Evolutionary conservation across 176 grass and related monocot genomes (phyloP).

Genomic region (Canna indica): DNA sequence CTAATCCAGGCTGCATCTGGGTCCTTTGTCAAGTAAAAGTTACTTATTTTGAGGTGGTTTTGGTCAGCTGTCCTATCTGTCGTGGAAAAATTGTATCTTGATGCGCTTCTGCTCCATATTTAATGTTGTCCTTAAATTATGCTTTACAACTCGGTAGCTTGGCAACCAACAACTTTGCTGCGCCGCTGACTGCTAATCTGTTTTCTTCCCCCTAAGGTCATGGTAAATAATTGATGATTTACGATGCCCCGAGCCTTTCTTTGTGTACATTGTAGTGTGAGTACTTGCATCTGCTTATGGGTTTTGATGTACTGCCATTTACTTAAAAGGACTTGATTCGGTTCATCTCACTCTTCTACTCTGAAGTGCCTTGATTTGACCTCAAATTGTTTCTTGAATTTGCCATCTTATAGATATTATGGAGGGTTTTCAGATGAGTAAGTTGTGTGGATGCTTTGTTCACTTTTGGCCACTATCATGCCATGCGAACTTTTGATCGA

Average conservation of each 20-base stretch:
- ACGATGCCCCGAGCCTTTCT: not conserved
- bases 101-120: not conserved
- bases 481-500: not conserved
- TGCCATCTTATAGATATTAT: not conserved
- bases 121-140: not conserved
- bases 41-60: not conserved
- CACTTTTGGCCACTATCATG: not conserved
- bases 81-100: not conserved
- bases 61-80: not conserved
- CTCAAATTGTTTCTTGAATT: not conserved
- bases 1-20: constrained; percentile 1
- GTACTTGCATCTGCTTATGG: not conserved
- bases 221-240: not conserved
- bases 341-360: not conserved
- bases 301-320: not conserved
- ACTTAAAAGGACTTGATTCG: not conserved
- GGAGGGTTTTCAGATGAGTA: not conserved
- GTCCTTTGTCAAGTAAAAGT: not conserved
- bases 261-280: not conserved
- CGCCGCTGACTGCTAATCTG: no score
- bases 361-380: not conserved
- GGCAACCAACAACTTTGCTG: not conserved
- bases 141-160: not conserved
- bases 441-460: no score
- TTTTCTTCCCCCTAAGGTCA: no score